Evolutionary conservation across 306 rosid species (phyloP), one percentile per base, ranked within the genome.

Genomic region (Hippophae rhamnoides): DNA sequence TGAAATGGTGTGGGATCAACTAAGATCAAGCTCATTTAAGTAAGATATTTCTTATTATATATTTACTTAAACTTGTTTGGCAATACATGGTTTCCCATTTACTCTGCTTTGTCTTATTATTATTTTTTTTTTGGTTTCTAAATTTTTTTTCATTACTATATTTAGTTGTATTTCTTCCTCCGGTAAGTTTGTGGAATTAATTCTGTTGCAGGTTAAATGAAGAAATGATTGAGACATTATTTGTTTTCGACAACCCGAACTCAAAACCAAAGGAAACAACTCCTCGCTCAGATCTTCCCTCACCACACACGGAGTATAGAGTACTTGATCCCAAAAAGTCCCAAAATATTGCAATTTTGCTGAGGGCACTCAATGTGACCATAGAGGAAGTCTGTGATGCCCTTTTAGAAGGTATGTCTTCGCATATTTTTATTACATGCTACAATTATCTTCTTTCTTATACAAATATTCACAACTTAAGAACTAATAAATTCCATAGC

Each of bases 1-100:
- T 43, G 99, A 82, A 70, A 92, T 82, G 99, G 99, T 86, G 75
- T 92, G 99, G 99, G 99, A 92, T 84, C 99, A 92, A 51, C 77
- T 88, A 73, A 75, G 86, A 82, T 78, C 95, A 25, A 92, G 96
- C 80, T 92, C 99, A 54, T 92, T 92, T 47, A 85, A 84, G 99
- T 92, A 78, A 88, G 82, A 51, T 48, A 11, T 42, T 67, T 7
- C 11, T 58, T 65, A 6, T n/a, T 59, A 7, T 41, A 38, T 4
- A 31, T 41, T 23, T 13, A 45, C 49, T 42, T 44, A 12, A 12
- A 14, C 38, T 59, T 52, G 48, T 44, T 45, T 5, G 5, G 26
- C 6, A 7, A 6, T 13, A 43, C 5, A 31, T 27, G 31, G 42
- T 7, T 54, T 52, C 63, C 13, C 44, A 23, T 41, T 60, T 54